Evolutionary conservation across 805 yeast species (phyloP).

Genomic region (Candida verbasci): DNA sequence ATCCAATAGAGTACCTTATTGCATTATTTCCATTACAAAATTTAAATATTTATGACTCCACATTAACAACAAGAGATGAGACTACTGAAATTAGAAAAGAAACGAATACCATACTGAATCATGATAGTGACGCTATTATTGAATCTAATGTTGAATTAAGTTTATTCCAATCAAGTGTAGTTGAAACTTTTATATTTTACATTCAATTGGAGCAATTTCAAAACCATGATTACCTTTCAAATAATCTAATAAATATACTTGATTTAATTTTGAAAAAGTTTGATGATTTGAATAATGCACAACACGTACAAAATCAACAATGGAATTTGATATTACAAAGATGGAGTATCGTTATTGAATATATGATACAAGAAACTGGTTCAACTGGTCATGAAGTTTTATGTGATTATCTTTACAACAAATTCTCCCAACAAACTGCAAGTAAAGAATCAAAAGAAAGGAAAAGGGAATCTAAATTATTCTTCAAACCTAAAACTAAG

Average conservation of each 20-base stretch:
- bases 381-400: conserved; percentile 34
- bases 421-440: conserved; percentile 15
- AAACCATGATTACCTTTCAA: conserved; percentile 30
- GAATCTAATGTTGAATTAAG: conserved; percentile 15
- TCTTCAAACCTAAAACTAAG: conserved; percentile 22
- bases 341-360: conserved; percentile 25
- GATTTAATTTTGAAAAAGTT: conserved; percentile 29
- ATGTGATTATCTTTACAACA: conserved; percentile 24
- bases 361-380: conserved; percentile 33
- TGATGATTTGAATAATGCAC: conserved; percentile 14
- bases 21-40: conserved; percentile 27
- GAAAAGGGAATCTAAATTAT: conserved; percentile 11
- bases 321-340: conserved; percentile 29
- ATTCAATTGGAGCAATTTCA: conserved; percentile 39
- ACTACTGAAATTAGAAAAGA: conserved; percentile 12
- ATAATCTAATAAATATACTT: conserved; percentile 21
- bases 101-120: conserved; percentile 16
- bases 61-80: conserved; percentile 13
- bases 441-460: conserved; percentile 15
- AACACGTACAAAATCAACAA: conserved; percentile 28
- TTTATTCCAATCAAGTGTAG: conserved; percentile 26
- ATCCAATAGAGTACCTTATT: conserved; percentile 30
- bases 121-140: conserved; percentile 25
- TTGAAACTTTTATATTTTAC: conserved; percentile 31
- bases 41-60: conserved; percentile 25